A percentile compares a stretch with the other conserved stretches of the same genome.
phyloP scores from a whole-genome alignment of 495 filamentous ascomycete genomes.

The Annulohypoxylon maeteangense region DNA sequence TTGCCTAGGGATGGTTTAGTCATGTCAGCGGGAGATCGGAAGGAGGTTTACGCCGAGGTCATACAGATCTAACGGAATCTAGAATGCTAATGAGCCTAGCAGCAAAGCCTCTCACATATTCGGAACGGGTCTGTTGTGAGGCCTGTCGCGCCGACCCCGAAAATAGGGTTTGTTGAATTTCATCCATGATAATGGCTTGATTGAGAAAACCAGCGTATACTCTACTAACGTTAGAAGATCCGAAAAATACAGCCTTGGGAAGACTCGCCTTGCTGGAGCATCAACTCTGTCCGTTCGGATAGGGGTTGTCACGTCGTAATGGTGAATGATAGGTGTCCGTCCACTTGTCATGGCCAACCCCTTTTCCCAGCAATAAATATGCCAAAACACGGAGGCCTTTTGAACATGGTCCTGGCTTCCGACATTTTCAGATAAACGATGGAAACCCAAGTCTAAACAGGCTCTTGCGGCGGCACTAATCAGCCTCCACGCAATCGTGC shows the following conservation, averaged over 20 bases:
- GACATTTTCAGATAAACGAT: conserved; percentile 46
- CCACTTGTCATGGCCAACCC: conserved; percentile 69
- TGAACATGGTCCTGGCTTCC: conserved; percentile 40
- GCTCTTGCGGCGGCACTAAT: conserved; percentile 36
- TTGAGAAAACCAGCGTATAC: conserved; percentile 34
- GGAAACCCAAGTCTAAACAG: conserved; percentile 38
- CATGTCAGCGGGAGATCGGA: conserved; percentile 5
- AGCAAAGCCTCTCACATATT: conserved; percentile 30
- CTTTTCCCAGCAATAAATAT: conserved; percentile 67
- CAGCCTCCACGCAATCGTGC: conserved; percentile 42
- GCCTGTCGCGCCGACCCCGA: conserved; percentile 31
- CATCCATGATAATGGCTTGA: conserved; percentile 31
- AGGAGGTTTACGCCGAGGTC: not conserved
- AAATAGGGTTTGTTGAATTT: conserved; percentile 40
- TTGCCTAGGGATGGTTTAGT: not conserved
- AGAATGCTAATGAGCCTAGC: conserved; percentile 19
- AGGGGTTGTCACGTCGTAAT: conserved; percentile 66
- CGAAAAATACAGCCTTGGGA: not conserved
- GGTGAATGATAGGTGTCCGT: conserved; percentile 67
- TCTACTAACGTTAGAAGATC: conserved; percentile 18
- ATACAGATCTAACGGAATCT: conserved; percentile 23
- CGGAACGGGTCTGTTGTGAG: conserved; percentile 30
- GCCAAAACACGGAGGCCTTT: conserved; percentile 66
- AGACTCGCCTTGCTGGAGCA: conserved; percentile 19
- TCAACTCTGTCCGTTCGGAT: not conserved